phyloP scores from a whole-genome alignment of 257 asterid species.

The Echium plantagineum region DNA sequence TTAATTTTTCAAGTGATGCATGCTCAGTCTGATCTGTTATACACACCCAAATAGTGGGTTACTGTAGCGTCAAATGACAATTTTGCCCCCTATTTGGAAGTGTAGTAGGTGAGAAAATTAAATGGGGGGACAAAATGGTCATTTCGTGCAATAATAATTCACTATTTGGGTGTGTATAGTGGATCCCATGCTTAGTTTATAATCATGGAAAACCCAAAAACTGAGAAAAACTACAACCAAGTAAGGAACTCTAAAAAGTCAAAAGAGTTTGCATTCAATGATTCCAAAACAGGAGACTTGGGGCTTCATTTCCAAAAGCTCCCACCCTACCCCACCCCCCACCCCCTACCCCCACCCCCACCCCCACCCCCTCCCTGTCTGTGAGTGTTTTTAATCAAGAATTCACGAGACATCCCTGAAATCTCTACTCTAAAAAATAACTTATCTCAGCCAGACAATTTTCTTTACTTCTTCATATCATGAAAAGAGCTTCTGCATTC shows the following conservation, averaged over 20 bases:
- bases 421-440: constrained; percentile 17
- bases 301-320: constrained; percentile 16
- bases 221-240: too few relatives aligned
- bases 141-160: too few relatives aligned
- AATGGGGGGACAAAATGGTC: too few relatives aligned
- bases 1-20: too few relatives aligned
- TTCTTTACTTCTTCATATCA: constrained; percentile 22
- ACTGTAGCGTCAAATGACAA: too few relatives aligned
- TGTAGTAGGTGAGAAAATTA: too few relatives aligned
- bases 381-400: constrained; percentile 15
- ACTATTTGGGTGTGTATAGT: too few relatives aligned
- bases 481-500: constrained; percentile 13
- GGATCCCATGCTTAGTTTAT: too few relatives aligned
- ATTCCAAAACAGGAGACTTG: constrained; percentile 18
- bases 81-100: too few relatives aligned
- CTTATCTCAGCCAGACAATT: constrained; percentile 10
- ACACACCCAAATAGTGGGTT: too few relatives aligned
- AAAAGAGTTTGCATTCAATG: constrained; percentile 18
- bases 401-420: constrained; percentile 38
- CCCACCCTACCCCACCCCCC: constrained; percentile 9
- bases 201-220: too few relatives aligned
- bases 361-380: background rate
- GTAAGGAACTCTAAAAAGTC: background rate
- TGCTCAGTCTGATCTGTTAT: too few relatives aligned
- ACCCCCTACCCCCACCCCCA: background rate